phyloP scores from a whole-genome alignment of 1,284 basidiomycete species.

The Ceratobasidium sp. region DNA sequence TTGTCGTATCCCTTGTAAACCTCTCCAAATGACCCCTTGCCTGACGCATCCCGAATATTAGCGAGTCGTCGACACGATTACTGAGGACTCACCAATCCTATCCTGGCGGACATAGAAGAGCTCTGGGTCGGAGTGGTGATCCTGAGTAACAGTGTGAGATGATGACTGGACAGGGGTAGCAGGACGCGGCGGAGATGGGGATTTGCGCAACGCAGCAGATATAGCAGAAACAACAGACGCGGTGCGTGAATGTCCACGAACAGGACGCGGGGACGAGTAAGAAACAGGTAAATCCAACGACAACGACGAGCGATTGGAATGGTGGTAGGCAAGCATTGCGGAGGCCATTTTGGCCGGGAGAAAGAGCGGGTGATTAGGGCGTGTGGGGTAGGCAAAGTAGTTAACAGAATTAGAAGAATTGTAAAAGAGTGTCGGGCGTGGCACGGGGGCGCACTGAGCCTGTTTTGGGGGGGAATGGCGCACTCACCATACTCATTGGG shows the following conservation, averaged over 20 bases:
- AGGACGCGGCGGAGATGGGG: constrained; percentile 11
- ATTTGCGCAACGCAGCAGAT: constrained; percentile 35
- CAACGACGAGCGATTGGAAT: constrained; percentile 13
- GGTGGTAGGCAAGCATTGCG: constrained; percentile 22
- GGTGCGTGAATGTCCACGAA: constrained; percentile 6
- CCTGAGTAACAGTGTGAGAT: constrained; percentile 29
- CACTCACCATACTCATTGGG: constrained; percentile 35
- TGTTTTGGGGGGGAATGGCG: constrained; percentile 20
- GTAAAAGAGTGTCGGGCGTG: constrained; percentile 1
- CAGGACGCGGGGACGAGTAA: neutral
- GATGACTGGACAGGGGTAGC: constrained; percentile 7
- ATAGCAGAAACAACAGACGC: constrained; percentile 33
- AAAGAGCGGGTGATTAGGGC: neutral
- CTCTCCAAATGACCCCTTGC: constrained; percentile 96
- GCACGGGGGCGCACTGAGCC: neutral
- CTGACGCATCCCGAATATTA: constrained; percentile 57
- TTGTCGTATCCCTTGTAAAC: constrained; percentile 98
- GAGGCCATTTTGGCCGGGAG: constrained; percentile 16
- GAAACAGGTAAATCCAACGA: neutral
- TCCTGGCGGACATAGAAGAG: constrained; percentile 96
- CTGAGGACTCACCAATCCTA: constrained; percentile 75
- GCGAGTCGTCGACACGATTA: constrained; percentile 49
- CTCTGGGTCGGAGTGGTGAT: constrained; percentile 77
- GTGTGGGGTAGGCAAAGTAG: neutral
- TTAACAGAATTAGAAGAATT: neutral